Percentiles rank a stretch among this genome's conserved stretches.
phyloP scores from a whole-genome alignment of 2,329 filamentous ascomycete genomes.

The Aspergillus novofumigatus region DNA sequence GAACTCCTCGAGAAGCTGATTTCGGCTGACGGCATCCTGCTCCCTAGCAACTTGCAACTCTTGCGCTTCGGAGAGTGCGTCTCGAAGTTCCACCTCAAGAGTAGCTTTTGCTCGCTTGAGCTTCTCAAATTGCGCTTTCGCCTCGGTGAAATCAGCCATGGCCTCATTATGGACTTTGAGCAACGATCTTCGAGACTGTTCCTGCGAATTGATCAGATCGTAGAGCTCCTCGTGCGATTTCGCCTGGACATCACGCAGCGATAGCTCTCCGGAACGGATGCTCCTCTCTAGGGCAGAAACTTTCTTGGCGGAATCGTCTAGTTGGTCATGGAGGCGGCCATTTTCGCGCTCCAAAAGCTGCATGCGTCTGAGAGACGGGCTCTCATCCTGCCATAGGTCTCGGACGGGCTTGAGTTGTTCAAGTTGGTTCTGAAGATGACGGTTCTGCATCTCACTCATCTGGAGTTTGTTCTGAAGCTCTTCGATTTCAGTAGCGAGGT shows the following conservation, averaged over 20 bases:
- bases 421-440: slow-evolving; percentile 83
- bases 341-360: slow-evolving; percentile 92
- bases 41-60: slow-evolving; percentile 76
- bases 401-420: slow-evolving; percentile 62
- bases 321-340: slow-evolving; percentile 83
- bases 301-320: slow-evolving; percentile 91
- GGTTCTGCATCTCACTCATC: slow-evolving; percentile 90
- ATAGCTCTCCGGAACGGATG: slow-evolving; percentile 80
- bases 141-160: slow-evolving; percentile 77
- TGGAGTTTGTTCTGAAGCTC: slow-evolving; percentile 92
- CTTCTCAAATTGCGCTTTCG: slow-evolving; percentile 82
- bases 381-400: slow-evolving; percentile 66
- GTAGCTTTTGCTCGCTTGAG: slow-evolving; percentile 75
- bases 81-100: slow-evolving; percentile 81
- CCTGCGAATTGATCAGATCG: slow-evolving; percentile 87
- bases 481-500: slow-evolving; percentile 84
- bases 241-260: slow-evolving; percentile 83
- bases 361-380: slow-evolving; percentile 72
- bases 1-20: slow-evolving; percentile 85
- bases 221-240: slow-evolving; percentile 93
- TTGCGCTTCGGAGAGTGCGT: slow-evolving; percentile 75
- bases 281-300: slow-evolving; percentile 84
- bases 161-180: slow-evolving; percentile 82
- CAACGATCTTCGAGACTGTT: slow-evolving; percentile 77
- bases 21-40: slow-evolving; percentile 81